A percentile compares a stretch with the other conserved stretches of the same genome.
Conservation (phyloP, 202 grass and related monocot genomes). For the Zizania palustris region DNA sequence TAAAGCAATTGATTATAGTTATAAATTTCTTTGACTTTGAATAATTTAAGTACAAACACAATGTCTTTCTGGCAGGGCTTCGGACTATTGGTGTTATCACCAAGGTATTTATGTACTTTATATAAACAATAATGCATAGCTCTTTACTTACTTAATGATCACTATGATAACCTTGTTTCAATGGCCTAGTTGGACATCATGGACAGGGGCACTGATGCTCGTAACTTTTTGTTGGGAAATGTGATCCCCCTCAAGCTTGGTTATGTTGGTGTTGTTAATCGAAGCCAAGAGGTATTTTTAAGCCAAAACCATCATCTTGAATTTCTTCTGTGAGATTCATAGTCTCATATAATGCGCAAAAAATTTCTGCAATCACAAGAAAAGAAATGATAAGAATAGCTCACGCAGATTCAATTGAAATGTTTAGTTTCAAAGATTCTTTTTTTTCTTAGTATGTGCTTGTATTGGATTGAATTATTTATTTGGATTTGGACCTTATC, state of each 20-base stretch:
- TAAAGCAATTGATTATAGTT: conserved; percentile 38
- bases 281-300: conserved; percentile 87
- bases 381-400: conserved; percentile 1
- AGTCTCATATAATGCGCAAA: background rate
- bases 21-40: conserved; percentile 27
- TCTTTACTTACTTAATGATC: conserved; percentile 42
- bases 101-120: conserved; percentile 62
- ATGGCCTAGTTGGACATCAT: conserved; percentile 96
- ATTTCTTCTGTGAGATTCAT: background rate
- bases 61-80: conserved; percentile 62
- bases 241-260: conserved; percentile 82
- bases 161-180: conserved; percentile 43
- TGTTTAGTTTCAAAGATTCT: background rate
- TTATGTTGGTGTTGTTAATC: conserved; percentile 92
- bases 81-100: conserved; percentile 98
- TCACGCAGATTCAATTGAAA: conserved; percentile 1
- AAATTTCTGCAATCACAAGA: background rate
- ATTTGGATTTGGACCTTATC: conserved; percentile 19
- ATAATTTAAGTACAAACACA: conserved; percentile 36
- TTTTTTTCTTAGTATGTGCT: conserved; percentile 8
- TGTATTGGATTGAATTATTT: background rate
- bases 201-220: conserved; percentile 97
- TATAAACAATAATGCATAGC: conserved; percentile 20
- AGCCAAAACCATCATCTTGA: conserved; percentile 23
- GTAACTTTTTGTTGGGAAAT: conserved; percentile 95